Evolutionary conservation across 371 early-diverging fungal genomes (phyloP), one percentile per base, ranked within the genome.

Genomic region (Umbelopsis sp.): DNA sequence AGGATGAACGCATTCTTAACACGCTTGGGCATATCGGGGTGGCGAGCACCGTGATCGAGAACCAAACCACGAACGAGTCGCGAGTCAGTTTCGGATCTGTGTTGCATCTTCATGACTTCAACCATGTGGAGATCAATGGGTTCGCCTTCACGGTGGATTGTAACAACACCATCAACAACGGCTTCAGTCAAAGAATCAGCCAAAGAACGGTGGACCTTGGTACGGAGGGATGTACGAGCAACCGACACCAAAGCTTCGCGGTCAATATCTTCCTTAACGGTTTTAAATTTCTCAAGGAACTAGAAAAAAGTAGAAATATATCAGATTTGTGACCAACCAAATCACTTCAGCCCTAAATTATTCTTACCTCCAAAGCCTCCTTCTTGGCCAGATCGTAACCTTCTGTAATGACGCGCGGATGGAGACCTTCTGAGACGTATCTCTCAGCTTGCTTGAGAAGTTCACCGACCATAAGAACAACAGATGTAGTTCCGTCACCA

Each of bases 41-140:
- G 99, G 72, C 99, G 91, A 37, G 98, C 99, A 66, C 99, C 99
- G 80, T 99, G 99, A 83, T 99, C 99, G 80, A 99, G 83, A 29
- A 99, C 99, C 50, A 99, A 88, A 62, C 99, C 99, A 72, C 96
- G 92, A 50, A 99, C 92, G 44, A 99, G 87, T 35, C 92, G 84
- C 37, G 98, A 95, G 75, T 99, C 99, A 37, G 91, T 93, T 38
- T 97, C 97, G 52, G 93, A 92, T 75, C 96, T 96, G 86, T 98
- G 99, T 86, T 92, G 91, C 99, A 99, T 99, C 86, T 99, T 99
- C 95, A 99, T 98, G 69, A 99, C 94, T 82, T 99, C 99, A 5
- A 99, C 96, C 99, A 99, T 99, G 76, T 99, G 98, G 70, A 99
- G 84, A 81, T 99, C 99, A 70, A 98, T 96, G 18, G 96, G 96